These are phyloP conservation scores for Verticillium klebahnii DNA, from an alignment of 2,329 filamentous ascomycete species.

Conservation along the genomic window DNA sequence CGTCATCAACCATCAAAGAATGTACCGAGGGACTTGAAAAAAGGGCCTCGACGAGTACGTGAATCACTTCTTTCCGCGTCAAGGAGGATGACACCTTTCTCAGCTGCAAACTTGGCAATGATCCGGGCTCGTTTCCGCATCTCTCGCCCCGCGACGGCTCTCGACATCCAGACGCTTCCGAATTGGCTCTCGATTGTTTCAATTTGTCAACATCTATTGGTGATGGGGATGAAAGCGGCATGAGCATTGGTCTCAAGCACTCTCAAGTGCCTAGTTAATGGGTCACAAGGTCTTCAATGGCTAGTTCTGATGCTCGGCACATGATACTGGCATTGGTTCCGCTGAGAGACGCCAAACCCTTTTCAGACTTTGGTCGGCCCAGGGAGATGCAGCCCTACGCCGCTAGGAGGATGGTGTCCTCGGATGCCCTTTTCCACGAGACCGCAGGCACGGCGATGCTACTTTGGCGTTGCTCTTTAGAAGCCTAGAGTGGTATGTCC, in stretches of 20 bases:
- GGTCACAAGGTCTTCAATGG: neutral
- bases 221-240: neutral
- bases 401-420: neutral
- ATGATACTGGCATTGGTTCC: neutral
- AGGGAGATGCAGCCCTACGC: neutral
- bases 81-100: neutral
- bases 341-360: neutral
- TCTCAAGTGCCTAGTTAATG: neutral
- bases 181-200: neutral
- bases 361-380: neutral
- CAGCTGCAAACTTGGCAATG: neutral
- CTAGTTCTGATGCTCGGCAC: no score
- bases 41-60: no score
- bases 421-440: neutral
- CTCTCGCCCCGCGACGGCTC: neutral
- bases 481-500: no score
- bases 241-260: neutral
- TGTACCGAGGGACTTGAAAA: no score
- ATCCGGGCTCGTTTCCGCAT: neutral
- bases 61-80: no score
- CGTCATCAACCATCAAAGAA: no score
- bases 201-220: neutral
- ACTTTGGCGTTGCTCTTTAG: neutral
- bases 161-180: neutral
- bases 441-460: neutral